phyloP scores from a whole-genome alignment of 2,329 filamentous ascomycete genomes.

The Cladophialophora carrionii region DNA sequence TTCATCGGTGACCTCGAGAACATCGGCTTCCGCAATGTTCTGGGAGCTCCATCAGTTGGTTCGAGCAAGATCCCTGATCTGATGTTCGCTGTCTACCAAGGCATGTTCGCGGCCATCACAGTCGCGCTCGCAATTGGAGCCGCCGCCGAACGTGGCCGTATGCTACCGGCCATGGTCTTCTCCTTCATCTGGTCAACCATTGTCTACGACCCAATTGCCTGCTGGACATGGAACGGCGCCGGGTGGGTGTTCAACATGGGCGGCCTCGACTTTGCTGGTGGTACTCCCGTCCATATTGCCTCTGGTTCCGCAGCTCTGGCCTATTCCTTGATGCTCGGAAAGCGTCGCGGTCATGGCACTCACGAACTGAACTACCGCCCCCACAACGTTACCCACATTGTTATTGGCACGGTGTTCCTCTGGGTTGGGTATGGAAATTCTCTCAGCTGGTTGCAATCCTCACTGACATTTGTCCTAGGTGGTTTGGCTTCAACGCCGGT shows the following conservation, averaged over 20 bases:
- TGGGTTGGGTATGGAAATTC: conserved; percentile 71
- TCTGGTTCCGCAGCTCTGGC: conserved; percentile 76
- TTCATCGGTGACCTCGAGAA: conserved; percentile 80
- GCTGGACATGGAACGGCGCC: conserved; percentile 88
- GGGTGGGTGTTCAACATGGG: conserved; percentile 82
- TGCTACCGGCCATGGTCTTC: conserved; percentile 86
- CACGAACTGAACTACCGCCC: conserved; percentile 81
- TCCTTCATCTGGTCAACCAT: conserved; percentile 91
- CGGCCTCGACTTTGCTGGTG: conserved; percentile 84
- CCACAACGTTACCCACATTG: conserved; percentile 90
- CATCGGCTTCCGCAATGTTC: conserved; percentile 75
- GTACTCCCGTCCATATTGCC: conserved; percentile 76
- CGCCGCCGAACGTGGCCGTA: conserved; percentile 82
- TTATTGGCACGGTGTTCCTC: conserved; percentile 88
- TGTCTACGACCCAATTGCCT: conserved; percentile 90
- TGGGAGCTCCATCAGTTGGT: conserved; percentile 75
- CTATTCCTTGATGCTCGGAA: conserved; percentile 89
- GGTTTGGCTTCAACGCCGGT: conserved; percentile 94
- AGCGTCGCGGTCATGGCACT: conserved; percentile 69
- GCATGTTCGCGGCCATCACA: conserved; percentile 68
- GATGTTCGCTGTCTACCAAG: conserved; percentile 81
- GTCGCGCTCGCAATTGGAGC: conserved; percentile 83
- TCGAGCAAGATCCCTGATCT: conserved; percentile 76
- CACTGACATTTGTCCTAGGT: conserved; percentile 58
- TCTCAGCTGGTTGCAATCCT: neutral